These are phyloP conservation scores for Mitragyna speciosa DNA, from an alignment of 257 asterid species.

Conservation along the genomic window DNA sequence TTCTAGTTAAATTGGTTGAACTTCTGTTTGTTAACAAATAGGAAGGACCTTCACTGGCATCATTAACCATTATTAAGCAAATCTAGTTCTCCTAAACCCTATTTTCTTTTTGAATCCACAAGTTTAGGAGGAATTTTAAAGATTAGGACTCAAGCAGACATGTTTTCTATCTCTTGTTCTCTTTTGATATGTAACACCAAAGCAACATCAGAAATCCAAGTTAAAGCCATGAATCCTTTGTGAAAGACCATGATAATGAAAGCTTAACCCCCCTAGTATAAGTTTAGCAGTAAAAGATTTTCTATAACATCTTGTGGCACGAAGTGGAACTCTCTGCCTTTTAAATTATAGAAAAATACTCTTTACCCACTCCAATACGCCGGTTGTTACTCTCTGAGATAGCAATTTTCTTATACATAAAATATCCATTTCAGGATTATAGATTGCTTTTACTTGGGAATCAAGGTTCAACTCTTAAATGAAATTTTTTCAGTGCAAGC, in stretches of 20 bases:
- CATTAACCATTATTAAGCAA: background rate
- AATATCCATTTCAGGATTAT: background rate
- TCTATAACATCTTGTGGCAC: background rate
- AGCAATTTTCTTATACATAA: background rate
- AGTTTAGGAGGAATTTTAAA: background rate
- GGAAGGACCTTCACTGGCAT: no score
- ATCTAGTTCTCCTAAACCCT: background rate
- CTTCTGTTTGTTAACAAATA: background rate
- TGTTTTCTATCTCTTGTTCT: background rate
- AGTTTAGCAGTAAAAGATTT: background rate
- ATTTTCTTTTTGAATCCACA: background rate
- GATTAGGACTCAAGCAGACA: background rate
- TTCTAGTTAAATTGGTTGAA: background rate
- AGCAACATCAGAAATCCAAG: background rate
- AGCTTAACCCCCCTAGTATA: no score
- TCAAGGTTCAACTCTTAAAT: background rate
- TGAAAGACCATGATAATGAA: no score
- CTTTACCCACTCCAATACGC: background rate
- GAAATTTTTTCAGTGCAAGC: background rate
- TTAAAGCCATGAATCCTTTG: background rate
- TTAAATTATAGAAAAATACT: background rate
- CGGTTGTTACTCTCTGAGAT: background rate
- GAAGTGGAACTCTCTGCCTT: background rate
- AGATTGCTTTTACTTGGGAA: background rate
- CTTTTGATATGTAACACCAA: constrained; percentile 1